A percentile compares a stretch with the other conserved stretches of the same genome.
These are phyloP conservation scores for Linnemannia zychae DNA, from an alignment of 192 early-diverging fungal species.

Conservation along the genomic window DNA sequence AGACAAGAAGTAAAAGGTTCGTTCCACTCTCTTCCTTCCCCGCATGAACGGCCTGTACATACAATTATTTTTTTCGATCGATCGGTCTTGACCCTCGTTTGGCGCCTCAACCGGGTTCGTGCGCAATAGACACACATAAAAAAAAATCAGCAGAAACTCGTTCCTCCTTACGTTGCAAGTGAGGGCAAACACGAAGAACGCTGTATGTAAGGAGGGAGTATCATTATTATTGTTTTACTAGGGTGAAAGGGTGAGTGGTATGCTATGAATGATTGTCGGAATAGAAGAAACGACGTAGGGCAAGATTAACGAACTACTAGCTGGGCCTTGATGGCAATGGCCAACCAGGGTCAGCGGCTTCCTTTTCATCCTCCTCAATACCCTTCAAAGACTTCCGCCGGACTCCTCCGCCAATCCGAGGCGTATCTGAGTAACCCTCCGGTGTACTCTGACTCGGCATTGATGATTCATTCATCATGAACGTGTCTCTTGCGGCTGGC, in stretches of 20 bases:
- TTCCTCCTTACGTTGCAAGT: not conserved
- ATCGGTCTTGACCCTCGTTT: constrained; percentile 24
- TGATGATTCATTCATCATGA: not conserved
- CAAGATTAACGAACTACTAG: not conserved
- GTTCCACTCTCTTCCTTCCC: not conserved
- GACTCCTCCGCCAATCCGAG: constrained; percentile 32
- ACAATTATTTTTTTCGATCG: constrained; percentile 19
- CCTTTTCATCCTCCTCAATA: not conserved
- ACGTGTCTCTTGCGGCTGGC: constrained; percentile 11
- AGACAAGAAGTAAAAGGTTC: not conserved
- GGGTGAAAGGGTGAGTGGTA: not conserved
- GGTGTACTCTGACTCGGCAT: not conserved
- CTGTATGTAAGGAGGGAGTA: not conserved
- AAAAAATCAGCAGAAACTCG: not conserved
- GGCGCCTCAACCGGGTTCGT: not conserved
- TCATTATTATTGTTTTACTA: not conserved
- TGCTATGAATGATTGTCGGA: not conserved
- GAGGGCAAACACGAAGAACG: not conserved
- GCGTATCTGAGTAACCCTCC: constrained; percentile 19
- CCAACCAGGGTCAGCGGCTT: not conserved
- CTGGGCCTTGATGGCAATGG: constrained; percentile 12
- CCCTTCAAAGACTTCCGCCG: constrained; percentile 36
- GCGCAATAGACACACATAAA: not conserved
- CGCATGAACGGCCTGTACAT: not conserved
- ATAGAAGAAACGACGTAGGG: not conserved